Percentiles rank a stretch among this genome's conserved stretches.
Evolutionary conservation across 83 land plant genomes (phyloP).

Genomic region (Diphasiastrum complanatum): DNA sequence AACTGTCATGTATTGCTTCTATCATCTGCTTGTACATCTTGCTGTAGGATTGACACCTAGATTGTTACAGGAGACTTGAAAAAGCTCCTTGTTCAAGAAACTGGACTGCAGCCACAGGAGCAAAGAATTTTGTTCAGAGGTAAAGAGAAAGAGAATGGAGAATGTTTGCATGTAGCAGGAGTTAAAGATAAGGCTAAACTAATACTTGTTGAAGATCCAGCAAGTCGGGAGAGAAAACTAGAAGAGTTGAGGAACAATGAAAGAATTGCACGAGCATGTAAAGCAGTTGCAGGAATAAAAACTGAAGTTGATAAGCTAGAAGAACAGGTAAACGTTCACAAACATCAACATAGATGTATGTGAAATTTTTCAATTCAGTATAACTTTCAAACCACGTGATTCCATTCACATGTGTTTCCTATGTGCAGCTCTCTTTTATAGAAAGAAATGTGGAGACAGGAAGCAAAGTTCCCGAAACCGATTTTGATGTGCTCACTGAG

Average conservation of each 20-base stretch:
- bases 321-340: constrained; percentile 4
- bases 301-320: constrained; percentile 15
- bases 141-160: constrained; percentile 15
- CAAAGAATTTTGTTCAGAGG: constrained; percentile 18
- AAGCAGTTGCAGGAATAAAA: constrained; percentile 10
- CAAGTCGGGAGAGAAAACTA: constrained; percentile 13
- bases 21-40: background rate
- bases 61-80: constrained; percentile 20
- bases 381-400: background rate
- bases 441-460: constrained; percentile 5
- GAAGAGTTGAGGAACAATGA: constrained; percentile 9
- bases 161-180: constrained; percentile 12
- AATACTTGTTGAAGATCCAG: constrained; percentile 17
- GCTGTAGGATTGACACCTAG: background rate
- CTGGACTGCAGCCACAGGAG: constrained; percentile 20
- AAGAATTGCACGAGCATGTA: background rate
- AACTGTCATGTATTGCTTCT: background rate
- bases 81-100: constrained; percentile 9
- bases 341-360: background rate
- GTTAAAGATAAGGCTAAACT: constrained; percentile 18
- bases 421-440: constrained; percentile 4
- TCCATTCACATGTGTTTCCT: background rate
- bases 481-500: constrained; percentile 10
- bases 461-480: constrained; percentile 4
- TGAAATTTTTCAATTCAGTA: background rate